Evolutionary conservation across 2,329 filamentous ascomycete genomes (phyloP), one percentile per base, ranked within the genome.

Genomic region (Cucurbitaria berberidis): DNA sequence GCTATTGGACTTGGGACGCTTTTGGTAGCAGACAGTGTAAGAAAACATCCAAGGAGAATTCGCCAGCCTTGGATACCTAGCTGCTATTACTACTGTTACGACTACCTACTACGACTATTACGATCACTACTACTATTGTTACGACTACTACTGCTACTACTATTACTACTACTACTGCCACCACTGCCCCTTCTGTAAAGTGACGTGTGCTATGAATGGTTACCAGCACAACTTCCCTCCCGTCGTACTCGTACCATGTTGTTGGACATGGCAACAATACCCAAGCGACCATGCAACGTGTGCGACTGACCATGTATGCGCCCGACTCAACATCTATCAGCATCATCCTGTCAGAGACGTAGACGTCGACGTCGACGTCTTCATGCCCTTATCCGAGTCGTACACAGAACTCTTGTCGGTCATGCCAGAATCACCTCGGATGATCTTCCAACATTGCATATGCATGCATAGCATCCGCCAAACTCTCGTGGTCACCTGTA

Each of bases 401-500:
- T 29, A 29, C 24, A 42, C 47, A 19, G 29, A 32, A 16, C 43
- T 42, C 13, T 46, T n/a, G 18, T 45, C 45, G 8, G 41, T 49
- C 5, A 55, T 27, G n/a, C 19, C 36, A 41, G 41, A 35, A 34
- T 46, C 45, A 39, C 48, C 27, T 16, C n/a, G n/a, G n/a, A n/a
- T 40, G 19, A 11, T 52, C 32, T 5, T 57, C 39, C 11, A 45
- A 34, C 11, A 38, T 26, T 18, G 55, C 54, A 52, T 69, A 69
- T 19, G 60, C 57, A 21, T 54, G 61, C 16, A 67, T 59, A 16
- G 66, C 55, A 11, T 65, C 60, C 18, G 64, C 61, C 24, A 65
- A 45, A 10, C 38, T 47, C 30, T 63, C 54, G 43, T 57, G 51
- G 16, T 60, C 56, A 41, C 59, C 49, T 41, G 57, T 34, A 29